These are phyloP conservation scores for Angomonas deanei DNA, from an alignment of 208 protist genomes.

Conservation along the genomic window DNA sequence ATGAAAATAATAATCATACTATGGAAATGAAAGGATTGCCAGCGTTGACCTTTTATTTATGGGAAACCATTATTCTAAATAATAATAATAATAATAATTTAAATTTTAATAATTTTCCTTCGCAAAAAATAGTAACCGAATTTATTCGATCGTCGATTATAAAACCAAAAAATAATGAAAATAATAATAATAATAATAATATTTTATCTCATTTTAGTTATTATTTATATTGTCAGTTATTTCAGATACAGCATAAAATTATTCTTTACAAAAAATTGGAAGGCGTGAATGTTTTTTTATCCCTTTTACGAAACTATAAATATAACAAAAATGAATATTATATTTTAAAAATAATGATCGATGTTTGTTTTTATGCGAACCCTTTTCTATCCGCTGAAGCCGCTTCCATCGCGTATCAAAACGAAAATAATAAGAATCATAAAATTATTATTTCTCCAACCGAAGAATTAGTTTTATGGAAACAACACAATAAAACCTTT, in stretches of 20 bases:
- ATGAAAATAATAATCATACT: too few species aligned
- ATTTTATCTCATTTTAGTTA: not conserved
- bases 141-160: too few species aligned
- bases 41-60: too few species aligned
- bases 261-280: not conserved
- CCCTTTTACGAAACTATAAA: not conserved
- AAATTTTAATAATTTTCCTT: too few species aligned
- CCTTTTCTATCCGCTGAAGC: not conserved
- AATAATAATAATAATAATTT: too few species aligned
- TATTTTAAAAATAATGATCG: not conserved
- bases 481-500: not conserved
- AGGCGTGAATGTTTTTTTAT: not conserved
- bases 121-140: too few species aligned
- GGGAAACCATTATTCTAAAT: too few species aligned
- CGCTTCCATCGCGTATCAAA: not conserved
- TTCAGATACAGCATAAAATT: not conserved
- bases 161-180: not conserved
- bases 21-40: too few species aligned
- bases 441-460: not conserved
- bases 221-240: not conserved
- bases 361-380: not conserved
- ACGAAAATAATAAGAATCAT: not conserved
- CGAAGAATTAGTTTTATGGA: not conserved
- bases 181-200: constrained; percentile 1
- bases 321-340: not conserved